These are phyloP conservation scores for Deakozyma indianensis DNA, from an alignment of 805 yeast species.

Conservation along the genomic window DNA sequence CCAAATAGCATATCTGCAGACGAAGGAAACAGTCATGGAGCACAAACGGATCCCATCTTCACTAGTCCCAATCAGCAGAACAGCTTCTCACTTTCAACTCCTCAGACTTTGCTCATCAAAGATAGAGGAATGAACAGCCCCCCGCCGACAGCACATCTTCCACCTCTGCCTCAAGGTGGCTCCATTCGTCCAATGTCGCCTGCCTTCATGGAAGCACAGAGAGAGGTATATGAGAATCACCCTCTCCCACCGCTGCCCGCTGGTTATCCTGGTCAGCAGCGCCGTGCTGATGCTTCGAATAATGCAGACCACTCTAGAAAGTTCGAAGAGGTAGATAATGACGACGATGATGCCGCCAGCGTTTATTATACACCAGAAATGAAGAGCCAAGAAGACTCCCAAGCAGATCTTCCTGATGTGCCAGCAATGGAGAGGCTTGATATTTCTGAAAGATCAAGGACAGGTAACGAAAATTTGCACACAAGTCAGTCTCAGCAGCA, in stretches of 20 bases:
- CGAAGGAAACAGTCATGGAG: slow-evolving; percentile 1
- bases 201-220: neutral
- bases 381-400: neutral
- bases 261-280: neutral
- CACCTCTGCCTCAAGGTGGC: neutral
- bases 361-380: slow-evolving; percentile 9
- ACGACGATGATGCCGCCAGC: slow-evolving; percentile 7
- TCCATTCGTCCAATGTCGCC: neutral
- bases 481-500: neutral
- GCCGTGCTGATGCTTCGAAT: neutral
- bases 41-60: neutral
- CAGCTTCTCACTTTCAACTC: neutral
- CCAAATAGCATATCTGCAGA: neutral
- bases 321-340: too few species aligned
- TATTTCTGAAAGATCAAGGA: neutral
- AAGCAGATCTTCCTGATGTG: neutral
- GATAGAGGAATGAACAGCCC: neutral
- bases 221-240: neutral
- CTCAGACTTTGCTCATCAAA: neutral
- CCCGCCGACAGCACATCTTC: neutral
- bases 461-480: neutral
- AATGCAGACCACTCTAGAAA: neutral
- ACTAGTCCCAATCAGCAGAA: neutral
- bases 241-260: slow-evolving; percentile 3
- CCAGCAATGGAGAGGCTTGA: neutral